Conservation (phyloP, 306 rosid species). For the Gillenia trifoliata region DNA sequence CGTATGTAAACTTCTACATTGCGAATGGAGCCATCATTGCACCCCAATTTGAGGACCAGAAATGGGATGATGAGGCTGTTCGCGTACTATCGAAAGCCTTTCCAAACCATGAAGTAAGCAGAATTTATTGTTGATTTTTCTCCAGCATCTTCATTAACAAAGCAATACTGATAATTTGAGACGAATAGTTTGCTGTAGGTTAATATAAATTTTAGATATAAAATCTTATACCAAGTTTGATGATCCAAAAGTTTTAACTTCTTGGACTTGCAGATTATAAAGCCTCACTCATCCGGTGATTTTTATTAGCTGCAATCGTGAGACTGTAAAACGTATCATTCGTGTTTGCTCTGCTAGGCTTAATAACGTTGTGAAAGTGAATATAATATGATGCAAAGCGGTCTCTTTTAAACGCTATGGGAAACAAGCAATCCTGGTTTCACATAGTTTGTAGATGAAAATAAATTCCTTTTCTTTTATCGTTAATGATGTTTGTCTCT, state of each 20-base stretch:
- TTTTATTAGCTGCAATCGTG: not conserved
- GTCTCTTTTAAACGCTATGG: not conserved
- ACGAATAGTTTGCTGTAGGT: too few species aligned
- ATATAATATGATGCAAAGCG: not conserved
- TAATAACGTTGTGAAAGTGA: not conserved
- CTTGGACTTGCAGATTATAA: not conserved
- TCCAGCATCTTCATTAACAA: too few species aligned
- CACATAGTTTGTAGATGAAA: not conserved
- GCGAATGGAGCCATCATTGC: slow-evolving; percentile 73
- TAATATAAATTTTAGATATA: not conserved
- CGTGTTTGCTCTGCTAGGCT: not conserved
- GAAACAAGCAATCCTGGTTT: not conserved
- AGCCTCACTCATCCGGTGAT: not conserved
- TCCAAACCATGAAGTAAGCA: slow-evolving; percentile 66
- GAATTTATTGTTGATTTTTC: not conserved
- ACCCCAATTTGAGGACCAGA: slow-evolving; percentile 88
- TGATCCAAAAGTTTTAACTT: not conserved
- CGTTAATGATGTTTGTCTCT: not conserved
- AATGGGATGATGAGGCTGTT: slow-evolving; percentile 80
- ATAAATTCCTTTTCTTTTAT: not conserved
- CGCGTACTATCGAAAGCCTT: slow-evolving; percentile 63
- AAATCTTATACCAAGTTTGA: not conserved
- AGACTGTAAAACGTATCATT: too few species aligned
- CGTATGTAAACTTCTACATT: slow-evolving; percentile 86
- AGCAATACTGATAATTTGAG: too few species aligned